A percentile compares a stretch with the other conserved stretches of the same genome.
These are phyloP conservation scores for Pleurotus citrinopileatus DNA, from an alignment of 768 basidiomycete genomes.

Conservation along the genomic window DNA sequence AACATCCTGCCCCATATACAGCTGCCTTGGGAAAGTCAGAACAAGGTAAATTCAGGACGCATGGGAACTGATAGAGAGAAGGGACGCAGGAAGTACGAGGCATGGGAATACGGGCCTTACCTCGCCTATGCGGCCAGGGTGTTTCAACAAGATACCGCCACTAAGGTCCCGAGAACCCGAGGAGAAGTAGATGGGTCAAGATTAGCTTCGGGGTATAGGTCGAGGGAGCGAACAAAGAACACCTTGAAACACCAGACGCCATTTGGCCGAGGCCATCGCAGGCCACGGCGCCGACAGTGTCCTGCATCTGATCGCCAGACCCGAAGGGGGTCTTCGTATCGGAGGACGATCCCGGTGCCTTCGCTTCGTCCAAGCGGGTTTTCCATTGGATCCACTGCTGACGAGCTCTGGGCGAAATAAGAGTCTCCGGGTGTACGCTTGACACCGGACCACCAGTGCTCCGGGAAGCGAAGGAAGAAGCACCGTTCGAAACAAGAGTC, in stretches of 20 bases:
- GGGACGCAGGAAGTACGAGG: not conserved
- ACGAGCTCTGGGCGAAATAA: constrained; percentile 49
- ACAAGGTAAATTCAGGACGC: not conserved
- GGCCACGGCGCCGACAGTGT: constrained; percentile 81
- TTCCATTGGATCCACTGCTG: constrained; percentile 65
- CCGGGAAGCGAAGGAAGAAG: constrained; percentile 47
- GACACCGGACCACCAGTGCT: constrained; percentile 19
- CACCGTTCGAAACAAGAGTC: constrained; percentile 62
- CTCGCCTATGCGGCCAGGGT: constrained; percentile 74
- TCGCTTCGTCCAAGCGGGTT: constrained; percentile 29
- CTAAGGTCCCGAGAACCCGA: constrained; percentile 31
- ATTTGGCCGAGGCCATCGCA: constrained; percentile 42
- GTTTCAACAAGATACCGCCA: constrained; percentile 77
- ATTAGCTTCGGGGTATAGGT: not conserved
- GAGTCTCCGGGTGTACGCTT: constrained; percentile 36
- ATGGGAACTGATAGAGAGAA: not conserved
- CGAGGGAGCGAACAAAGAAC: constrained; percentile 7
- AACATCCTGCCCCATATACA: constrained; percentile 72
- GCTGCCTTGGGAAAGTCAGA: constrained; percentile 48
- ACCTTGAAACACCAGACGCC: constrained; percentile 80
- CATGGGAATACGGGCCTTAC: constrained; percentile 29
- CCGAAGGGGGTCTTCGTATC: not conserved
- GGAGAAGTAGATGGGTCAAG: not conserved
- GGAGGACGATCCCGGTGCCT: not conserved
- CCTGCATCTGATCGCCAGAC: constrained; percentile 44